Conservation (phyloP, 148 eudicot genomes). For the Fallopia convolvulus region DNA sequence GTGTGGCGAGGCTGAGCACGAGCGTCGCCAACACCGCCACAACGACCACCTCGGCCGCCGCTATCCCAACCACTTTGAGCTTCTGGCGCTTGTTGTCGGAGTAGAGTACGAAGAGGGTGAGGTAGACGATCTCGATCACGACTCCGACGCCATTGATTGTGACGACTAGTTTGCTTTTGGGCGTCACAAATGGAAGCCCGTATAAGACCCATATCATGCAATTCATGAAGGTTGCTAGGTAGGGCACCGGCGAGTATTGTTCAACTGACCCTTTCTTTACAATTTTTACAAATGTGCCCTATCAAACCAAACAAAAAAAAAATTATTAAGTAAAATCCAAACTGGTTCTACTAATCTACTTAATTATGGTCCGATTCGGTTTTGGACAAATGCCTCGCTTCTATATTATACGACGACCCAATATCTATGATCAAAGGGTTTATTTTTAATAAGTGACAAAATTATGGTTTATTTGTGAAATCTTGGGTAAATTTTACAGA, state of each 20-base stretch:
- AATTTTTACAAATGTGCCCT: conserved; percentile 68
- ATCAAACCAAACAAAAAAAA: not conserved
- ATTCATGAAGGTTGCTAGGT: conserved; percentile 63
- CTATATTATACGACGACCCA: not conserved
- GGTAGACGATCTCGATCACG: conserved; percentile 48
- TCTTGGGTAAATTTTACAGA: too few species aligned
- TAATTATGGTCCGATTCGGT: not conserved
- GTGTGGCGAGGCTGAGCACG: conserved; percentile 48
- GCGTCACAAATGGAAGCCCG: conserved; percentile 77
- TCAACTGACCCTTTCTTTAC: conserved; percentile 76
- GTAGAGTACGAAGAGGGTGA: conserved; percentile 48
- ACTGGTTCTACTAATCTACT: too few species aligned
- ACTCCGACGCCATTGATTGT: conserved; percentile 70
- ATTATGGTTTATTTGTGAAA: too few species aligned
- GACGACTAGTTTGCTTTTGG: conserved; percentile 52
- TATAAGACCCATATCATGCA: conserved; percentile 82
- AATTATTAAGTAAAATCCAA: too few species aligned
- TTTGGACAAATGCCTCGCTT: too few species aligned
- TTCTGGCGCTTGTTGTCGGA: conserved; percentile 37
- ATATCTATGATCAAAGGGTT: not conserved
- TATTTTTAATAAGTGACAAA: too few species aligned
- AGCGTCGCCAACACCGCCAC: conserved; percentile 35
- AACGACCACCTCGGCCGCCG: conserved; percentile 33
- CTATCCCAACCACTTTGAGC: conserved; percentile 30
- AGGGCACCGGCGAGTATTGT: conserved; percentile 73